Evolutionary conservation across 345 rosid genomes (phyloP).

Genomic region (Populus davidiana): DNA sequence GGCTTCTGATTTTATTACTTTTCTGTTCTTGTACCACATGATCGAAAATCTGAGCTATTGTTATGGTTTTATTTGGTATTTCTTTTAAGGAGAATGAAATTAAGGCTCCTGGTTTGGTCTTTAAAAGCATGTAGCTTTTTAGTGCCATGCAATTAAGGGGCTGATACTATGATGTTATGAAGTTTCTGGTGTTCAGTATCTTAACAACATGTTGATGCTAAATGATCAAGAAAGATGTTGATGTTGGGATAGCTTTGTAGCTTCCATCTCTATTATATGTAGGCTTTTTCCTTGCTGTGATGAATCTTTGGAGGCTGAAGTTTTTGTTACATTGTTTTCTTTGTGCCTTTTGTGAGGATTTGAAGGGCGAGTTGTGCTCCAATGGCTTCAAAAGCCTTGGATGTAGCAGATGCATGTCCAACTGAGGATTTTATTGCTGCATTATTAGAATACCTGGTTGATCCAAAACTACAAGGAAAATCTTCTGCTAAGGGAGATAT

Average conservation of each 20-base stretch:
- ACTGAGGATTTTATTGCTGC: conserved; percentile 62
- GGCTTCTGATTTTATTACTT: background rate
- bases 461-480: conserved; percentile 57
- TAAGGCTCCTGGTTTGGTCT: background rate
- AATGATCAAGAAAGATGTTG: background rate
- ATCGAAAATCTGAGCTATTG: background rate
- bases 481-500: conserved; percentile 35
- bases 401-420: conserved; percentile 42
- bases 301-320: background rate
- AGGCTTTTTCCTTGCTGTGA: background rate
- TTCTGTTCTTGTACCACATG: background rate
- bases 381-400: conserved; percentile 15
- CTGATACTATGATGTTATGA: background rate
- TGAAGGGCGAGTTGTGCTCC: background rate
- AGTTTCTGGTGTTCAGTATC: background rate
- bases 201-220: background rate
- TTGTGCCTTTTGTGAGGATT: background rate
- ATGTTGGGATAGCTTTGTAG: background rate
- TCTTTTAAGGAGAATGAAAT: background rate
- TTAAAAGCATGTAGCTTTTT: background rate
- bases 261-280: background rate
- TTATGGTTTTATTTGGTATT: background rate
- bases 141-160: background rate
- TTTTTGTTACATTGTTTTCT: background rate
- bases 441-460: conserved; percentile 59